Evolutionary conservation across 2,329 filamentous ascomycete species (phyloP).

Genomic region (Pseudogymnoascus sp.): DNA sequence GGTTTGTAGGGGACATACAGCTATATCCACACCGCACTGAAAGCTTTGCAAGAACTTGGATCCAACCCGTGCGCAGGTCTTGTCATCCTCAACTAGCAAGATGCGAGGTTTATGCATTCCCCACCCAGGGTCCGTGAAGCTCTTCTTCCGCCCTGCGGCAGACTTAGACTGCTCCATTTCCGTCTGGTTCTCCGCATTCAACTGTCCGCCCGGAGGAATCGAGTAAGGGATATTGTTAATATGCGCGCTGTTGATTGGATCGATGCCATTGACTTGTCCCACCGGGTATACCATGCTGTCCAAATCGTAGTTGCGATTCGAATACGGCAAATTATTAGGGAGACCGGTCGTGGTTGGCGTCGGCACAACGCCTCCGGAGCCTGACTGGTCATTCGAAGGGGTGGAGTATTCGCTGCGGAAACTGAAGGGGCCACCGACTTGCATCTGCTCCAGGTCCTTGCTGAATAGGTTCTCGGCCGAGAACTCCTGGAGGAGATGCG

Average conservation of each 20-base stretch:
- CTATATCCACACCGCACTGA: slow-evolving; percentile 59
- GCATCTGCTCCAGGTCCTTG: slow-evolving; percentile 57
- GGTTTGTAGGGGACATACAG: slow-evolving; percentile 40
- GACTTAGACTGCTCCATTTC: slow-evolving; percentile 31
- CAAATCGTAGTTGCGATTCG: slow-evolving; percentile 42
- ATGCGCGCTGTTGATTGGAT: slow-evolving; percentile 89
- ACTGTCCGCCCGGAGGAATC: slow-evolving; percentile 54
- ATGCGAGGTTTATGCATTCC: slow-evolving; percentile 64
- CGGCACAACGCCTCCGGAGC: slow-evolving; percentile 26
- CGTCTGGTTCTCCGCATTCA: slow-evolving; percentile 32
- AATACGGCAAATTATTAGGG: slow-evolving; percentile 35
- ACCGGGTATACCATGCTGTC: slow-evolving; percentile 82
- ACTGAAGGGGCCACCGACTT: slow-evolving; percentile 26
- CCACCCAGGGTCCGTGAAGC: slow-evolving; percentile 42
- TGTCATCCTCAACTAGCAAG: slow-evolving; percentile 79
- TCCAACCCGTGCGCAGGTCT: slow-evolving; percentile 58
- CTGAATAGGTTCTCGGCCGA: slow-evolving; percentile 58
- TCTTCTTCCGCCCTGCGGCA: slow-evolving; percentile 36
- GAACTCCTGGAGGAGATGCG: slow-evolving; percentile 56
- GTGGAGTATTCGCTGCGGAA: slow-evolving; percentile 26
- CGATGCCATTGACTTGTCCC: slow-evolving; percentile 82
- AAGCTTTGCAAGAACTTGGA: slow-evolving; percentile 59
- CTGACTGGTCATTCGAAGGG: slow-evolving; percentile 24
- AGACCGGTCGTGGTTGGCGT: slow-evolving; percentile 39
- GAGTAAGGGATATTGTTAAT: slow-evolving; percentile 90